Conservation (phyloP, 2,329 filamentous ascomycete species). For the Verticillium isaacii region DNA sequence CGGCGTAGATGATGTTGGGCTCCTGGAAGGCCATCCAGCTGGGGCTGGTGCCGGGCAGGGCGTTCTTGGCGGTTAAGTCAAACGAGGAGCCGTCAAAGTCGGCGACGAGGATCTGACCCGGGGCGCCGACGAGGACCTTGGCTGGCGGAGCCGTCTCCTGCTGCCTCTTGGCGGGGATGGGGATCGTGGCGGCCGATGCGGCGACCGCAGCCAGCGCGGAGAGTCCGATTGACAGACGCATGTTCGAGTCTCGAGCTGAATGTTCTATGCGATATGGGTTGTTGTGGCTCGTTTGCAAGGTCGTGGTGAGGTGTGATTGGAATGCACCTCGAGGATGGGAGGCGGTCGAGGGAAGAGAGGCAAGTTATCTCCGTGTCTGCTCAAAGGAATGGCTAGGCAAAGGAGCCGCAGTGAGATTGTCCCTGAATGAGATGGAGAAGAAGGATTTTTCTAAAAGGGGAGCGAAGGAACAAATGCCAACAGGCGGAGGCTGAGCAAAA, state of each 20-base stretch:
- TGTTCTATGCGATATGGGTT: too few relatives aligned
- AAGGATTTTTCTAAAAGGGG: background rate
- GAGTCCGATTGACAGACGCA: constrained; percentile 5
- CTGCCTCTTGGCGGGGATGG: background rate
- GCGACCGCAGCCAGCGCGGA: constrained; percentile 4
- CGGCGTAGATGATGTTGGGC: constrained; percentile 37
- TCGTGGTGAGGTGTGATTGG: background rate
- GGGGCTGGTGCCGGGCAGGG: constrained; percentile 23
- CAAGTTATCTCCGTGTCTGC: background rate
- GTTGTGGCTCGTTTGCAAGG: background rate
- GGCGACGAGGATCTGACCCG: constrained; percentile 33
- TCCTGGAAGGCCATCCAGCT: constrained; percentile 41
- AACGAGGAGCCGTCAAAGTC: constrained; percentile 36
- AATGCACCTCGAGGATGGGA: background rate
- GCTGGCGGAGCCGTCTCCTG: constrained; percentile 4
- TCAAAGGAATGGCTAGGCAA: background rate
- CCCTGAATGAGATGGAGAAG: background rate
- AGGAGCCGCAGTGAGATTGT: background rate
- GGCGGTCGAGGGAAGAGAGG: background rate
- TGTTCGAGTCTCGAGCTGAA: background rate
- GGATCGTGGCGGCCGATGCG: constrained; percentile 7
- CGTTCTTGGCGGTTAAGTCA: constrained; percentile 28
- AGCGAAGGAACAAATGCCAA: background rate
- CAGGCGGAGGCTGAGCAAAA: background rate
- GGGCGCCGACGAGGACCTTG: constrained; percentile 35